These are phyloP conservation scores for Xylariales sp. DNA, from an alignment of 2,329 filamentous ascomycete genomes.

Conservation along the genomic window DNA sequence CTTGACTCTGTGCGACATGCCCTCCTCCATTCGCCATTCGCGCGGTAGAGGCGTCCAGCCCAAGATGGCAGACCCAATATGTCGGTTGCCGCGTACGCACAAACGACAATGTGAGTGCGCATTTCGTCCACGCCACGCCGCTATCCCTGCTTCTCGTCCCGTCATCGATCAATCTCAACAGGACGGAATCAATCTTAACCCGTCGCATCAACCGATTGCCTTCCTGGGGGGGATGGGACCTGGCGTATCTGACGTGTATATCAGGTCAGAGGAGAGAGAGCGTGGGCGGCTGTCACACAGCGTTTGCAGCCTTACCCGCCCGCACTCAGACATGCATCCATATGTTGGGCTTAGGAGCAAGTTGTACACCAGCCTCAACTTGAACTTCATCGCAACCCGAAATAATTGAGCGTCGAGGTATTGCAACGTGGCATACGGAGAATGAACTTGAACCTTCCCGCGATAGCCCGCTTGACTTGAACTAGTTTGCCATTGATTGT, in stretches of 20 bases:
- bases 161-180: too few relatives aligned
- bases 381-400: neutral
- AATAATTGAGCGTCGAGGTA: too few relatives aligned
- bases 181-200: neutral
- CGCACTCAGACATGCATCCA: neutral
- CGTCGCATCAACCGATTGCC: neutral
- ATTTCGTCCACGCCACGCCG: too few relatives aligned
- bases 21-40: neutral
- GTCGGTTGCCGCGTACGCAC: neutral
- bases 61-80: neutral
- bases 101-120: neutral
- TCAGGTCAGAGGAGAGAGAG: too few relatives aligned
- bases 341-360: neutral
- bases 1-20: neutral
- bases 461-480: neutral
- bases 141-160: too few relatives aligned
- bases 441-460: neutral
- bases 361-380: neutral
- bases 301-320: conserved; percentile 7
- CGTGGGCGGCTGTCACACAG: neutral
- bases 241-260: neutral
- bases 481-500: neutral
- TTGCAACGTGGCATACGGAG: neutral
- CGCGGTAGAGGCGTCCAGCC: neutral
- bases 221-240: neutral